Conservation (phyloP, 1,284 basidiomycete genomes). For the Ganoderma lingzhi region DNA sequence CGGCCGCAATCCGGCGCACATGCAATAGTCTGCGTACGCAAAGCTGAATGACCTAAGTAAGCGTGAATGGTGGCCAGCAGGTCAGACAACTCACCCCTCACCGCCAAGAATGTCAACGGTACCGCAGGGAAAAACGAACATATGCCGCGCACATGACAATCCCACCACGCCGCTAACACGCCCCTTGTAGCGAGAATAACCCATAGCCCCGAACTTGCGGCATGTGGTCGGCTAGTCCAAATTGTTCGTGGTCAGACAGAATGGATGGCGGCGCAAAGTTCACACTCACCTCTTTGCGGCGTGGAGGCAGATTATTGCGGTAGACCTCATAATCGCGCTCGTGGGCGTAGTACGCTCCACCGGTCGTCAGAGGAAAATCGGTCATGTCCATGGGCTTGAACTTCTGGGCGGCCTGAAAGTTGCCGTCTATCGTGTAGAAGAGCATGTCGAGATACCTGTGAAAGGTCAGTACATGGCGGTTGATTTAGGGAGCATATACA, state of each 20-base stretch:
- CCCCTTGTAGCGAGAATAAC: not conserved
- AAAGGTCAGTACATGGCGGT: too few species aligned
- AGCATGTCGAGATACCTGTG: not conserved
- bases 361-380: not conserved
- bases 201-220: constrained; percentile 15
- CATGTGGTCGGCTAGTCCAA: not conserved
- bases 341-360: not conserved
- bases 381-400: not conserved
- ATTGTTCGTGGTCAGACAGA: not conserved
- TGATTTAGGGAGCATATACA: too few species aligned
- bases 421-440: not conserved
- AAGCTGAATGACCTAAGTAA: not conserved
- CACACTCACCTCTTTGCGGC: not conserved
- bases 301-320: not conserved
- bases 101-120: not conserved
- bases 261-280: too few species aligned
- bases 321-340: not conserved
- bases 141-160: not conserved
- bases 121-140: not conserved
- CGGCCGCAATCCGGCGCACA: not conserved
- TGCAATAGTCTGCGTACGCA: not conserved
- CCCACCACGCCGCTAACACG: constrained; percentile 1
- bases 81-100: not conserved
- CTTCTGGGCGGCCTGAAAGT: not conserved
- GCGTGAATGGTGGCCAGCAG: not conserved